Percentiles rank a stretch among this genome's conserved stretches.
These are phyloP conservation scores for Lyophyllum shimeji DNA, from an alignment of 768 basidiomycete genomes.

Conservation along the genomic window DNA sequence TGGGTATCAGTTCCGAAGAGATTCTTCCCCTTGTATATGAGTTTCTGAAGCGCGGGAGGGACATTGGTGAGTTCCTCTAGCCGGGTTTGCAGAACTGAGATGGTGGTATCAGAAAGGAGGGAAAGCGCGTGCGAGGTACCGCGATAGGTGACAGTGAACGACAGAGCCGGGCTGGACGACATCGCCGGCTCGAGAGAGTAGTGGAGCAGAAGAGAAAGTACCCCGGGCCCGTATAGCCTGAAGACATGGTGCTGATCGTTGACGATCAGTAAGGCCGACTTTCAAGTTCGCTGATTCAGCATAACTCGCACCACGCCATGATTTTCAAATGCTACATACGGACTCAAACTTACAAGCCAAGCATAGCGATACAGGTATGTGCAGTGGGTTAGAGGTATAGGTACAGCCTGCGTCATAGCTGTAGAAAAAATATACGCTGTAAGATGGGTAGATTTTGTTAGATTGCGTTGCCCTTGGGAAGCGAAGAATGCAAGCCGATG, in stretches of 20 bases:
- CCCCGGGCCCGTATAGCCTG: not conserved
- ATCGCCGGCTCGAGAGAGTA: conserved; percentile 3
- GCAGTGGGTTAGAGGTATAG: too few relatives aligned
- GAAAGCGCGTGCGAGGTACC: conserved; percentile 49
- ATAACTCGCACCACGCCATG: not conserved
- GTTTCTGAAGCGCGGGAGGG: conserved; percentile 65
- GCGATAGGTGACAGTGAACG: conserved; percentile 42
- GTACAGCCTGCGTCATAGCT: too few relatives aligned
- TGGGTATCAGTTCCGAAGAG: conserved; percentile 23
- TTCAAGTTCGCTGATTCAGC: not conserved
- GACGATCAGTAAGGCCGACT: not conserved
- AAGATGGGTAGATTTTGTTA: too few relatives aligned
- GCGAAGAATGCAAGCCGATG: too few relatives aligned
- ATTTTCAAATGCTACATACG: too few relatives aligned
- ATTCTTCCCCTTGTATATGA: conserved; percentile 71
- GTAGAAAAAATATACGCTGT: too few relatives aligned
- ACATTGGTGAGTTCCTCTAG: conserved; percentile 68
- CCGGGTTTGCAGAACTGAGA: conserved; percentile 48
- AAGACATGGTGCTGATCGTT: not conserved
- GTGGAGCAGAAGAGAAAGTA: not conserved
- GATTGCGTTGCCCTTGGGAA: too few relatives aligned
- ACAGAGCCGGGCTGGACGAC: conserved; percentile 13
- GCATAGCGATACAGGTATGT: too few relatives aligned
- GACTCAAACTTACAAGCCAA: too few relatives aligned
- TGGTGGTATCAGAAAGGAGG: conserved; percentile 46